Conservation (phyloP, 257 asterid genomes). For the Solanum sitiens region DNA sequence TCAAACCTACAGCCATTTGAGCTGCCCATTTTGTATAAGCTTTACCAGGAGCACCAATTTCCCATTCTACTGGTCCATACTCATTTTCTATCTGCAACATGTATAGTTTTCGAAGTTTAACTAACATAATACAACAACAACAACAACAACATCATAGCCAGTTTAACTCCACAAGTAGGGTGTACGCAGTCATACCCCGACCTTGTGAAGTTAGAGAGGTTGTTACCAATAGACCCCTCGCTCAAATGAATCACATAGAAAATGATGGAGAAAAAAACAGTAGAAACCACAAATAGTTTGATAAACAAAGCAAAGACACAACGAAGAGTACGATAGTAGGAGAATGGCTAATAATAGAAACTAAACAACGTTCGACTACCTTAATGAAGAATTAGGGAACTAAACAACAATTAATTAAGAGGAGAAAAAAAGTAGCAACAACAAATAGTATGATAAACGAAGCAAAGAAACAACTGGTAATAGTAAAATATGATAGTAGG, state of each 20-base stretch:
- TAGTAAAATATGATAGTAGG: neutral
- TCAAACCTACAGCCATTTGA: constrained; percentile 68
- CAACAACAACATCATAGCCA: neutral
- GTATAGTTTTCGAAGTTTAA: neutral
- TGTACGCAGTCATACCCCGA: neutral
- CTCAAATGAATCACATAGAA: neutral
- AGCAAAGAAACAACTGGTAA: neutral
- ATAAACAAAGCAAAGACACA: neutral
- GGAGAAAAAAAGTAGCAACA: neutral
- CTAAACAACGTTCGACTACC: neutral
- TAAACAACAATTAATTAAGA: neutral
- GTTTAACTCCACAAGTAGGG: neutral
- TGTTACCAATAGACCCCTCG: neutral
- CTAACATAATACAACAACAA: neutral
- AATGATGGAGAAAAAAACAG: neutral
- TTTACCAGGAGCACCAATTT: constrained; percentile 82
- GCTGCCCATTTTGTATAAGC: constrained; percentile 92
- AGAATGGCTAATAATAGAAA: neutral
- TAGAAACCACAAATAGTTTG: neutral
- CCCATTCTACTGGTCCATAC: constrained; percentile 89
- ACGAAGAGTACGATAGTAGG: neutral
- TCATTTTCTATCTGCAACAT: constrained; percentile 80
- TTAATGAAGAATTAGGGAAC: neutral
- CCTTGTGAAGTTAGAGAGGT: neutral
- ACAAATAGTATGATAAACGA: neutral